Percentiles rank a stretch among this genome's conserved stretches.
Conservation (phyloP, 31 red algal genomes). For the Bonnemaisonia californica region DNA sequence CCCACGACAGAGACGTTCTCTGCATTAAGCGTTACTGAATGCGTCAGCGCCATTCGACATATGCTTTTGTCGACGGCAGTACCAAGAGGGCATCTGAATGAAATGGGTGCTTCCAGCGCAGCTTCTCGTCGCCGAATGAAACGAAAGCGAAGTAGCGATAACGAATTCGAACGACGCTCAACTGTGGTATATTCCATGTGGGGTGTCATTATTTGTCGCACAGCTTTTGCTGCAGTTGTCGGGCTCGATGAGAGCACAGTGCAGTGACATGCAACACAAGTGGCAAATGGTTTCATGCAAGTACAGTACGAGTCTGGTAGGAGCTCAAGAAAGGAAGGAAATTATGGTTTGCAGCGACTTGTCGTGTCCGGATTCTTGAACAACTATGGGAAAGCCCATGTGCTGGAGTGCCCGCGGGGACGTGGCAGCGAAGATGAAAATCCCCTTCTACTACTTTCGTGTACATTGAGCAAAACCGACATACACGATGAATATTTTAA, state of each 20-base stretch:
- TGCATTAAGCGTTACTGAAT: too few species aligned
- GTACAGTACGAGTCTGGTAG: not conserved
- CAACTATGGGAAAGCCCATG: not conserved
- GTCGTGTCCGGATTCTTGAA: not conserved
- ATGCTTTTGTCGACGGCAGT: too few species aligned
- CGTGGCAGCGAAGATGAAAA: not conserved
- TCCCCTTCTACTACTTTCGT: conserved; percentile 8
- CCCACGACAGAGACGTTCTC: too few species aligned
- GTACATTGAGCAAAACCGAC: not conserved
- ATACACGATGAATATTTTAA: not conserved
- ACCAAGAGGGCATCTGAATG: too few species aligned
- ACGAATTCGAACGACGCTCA: too few species aligned
- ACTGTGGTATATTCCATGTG: not conserved
- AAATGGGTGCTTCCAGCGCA: too few species aligned
- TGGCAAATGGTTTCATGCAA: not conserved
- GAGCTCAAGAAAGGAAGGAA: not conserved
- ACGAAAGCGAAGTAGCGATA: too few species aligned
- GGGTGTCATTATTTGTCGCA: not conserved
- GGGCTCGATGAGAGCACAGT: not conserved
- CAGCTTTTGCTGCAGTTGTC: conserved; percentile 1
- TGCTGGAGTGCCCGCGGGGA: not conserved
- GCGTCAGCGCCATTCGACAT: too few species aligned
- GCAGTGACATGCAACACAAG: conserved; percentile 6
- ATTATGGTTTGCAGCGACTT: conserved; percentile 1
- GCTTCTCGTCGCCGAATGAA: too few species aligned